A percentile compares a stretch with the other conserved stretches of the same genome.
phyloP scores from a whole-genome alignment of 768 basidiomycete species.

The Lepiota brunneoincarnata region DNA sequence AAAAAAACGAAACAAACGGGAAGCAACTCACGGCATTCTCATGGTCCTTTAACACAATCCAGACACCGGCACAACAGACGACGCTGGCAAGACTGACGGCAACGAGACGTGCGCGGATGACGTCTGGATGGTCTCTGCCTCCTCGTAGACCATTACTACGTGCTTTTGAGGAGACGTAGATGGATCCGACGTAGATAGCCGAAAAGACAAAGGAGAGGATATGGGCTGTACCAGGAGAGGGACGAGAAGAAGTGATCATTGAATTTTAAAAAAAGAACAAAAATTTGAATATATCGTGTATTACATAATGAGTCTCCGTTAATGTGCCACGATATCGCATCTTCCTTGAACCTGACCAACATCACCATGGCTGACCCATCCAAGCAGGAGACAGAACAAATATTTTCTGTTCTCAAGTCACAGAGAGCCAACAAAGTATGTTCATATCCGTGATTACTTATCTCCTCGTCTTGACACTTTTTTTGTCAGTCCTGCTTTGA shows the following conservation, averaged over 20 bases:
- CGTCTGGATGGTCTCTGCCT: constrained; percentile 79
- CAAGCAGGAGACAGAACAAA: constrained; percentile 83
- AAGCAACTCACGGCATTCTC: not conserved
- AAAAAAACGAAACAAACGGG: not conserved
- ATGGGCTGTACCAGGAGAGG: constrained; percentile 29
- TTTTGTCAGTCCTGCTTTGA: constrained; percentile 72
- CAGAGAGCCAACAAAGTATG: constrained; percentile 88
- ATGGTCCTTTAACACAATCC: constrained; percentile 33
- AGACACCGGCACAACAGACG: constrained; percentile 52
- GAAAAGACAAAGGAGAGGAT: constrained; percentile 57
- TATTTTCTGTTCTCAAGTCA: constrained; percentile 76
- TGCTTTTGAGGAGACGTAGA: constrained; percentile 71
- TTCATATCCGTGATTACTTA: constrained; percentile 8
- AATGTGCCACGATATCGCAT: constrained; percentile 36
- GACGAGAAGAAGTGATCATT: not conserved
- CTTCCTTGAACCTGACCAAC: constrained; percentile 12
- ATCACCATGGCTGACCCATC: constrained; percentile 73
- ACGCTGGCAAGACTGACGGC: constrained; percentile 67
- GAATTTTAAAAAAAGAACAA: not conserved
- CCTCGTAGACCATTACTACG: constrained; percentile 47
- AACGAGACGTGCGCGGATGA: constrained; percentile 75
- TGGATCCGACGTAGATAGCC: constrained; percentile 73
- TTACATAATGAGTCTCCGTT: no score
- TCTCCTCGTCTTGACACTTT: not conserved
- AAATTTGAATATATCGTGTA: no score